Base-by-base conservation (phyloP, 345 rosid genomes). In the Jatropha curcas region DNA sequence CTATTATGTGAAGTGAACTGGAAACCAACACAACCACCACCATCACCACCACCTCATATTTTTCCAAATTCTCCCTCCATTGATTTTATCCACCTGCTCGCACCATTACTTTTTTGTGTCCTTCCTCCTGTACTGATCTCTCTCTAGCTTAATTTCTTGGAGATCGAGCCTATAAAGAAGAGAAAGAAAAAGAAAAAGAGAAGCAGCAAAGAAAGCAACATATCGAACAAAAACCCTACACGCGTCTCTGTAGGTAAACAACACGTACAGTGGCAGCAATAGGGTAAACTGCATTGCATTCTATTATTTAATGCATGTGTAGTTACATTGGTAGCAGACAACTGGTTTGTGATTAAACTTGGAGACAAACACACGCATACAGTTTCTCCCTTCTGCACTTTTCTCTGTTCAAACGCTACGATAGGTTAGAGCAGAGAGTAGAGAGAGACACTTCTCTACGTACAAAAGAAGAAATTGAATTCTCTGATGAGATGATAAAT, bases 21-120 rank as follows among this genome's bases (percentile, higher is more conserved):
- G 83, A 71, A 74, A 70, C 72, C 85, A 84, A 56, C 50, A 57
- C 79, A 82, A 33, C 75, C 28, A 74, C 85, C 77, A 67, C 62
- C 82, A n/a, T n/a, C n/a, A n/a, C n/a, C n/a, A n/a, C n/a, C n/a
- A n/a, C n/a, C n/a, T n/a, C n/a, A n/a, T n/a, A n/a, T n/a, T n/a
- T n/a, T n/a, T 17, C 64, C 46, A 28, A 27, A 69, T 53, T 55
- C 41, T 28, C 35, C 57, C 53, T 3, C 71, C 56, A 52, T 71
- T 74, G 75, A 77, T 76, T 46, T 71, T 33, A 52, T 34, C 65
- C 35, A 72, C 73, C 72, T 51, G 72, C 70, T 51, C 20, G 65
- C 74, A 71, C 79, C 68, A 30, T 35, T 48, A 19, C 55, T 68
- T 62, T 27, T 34, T 61, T 28, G 3, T 7, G 27, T 20, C 31